Evolutionary conservation across 108 stramenopile genomes (phyloP).

Genomic region (Fragilariopsis cylindrus): DNA sequence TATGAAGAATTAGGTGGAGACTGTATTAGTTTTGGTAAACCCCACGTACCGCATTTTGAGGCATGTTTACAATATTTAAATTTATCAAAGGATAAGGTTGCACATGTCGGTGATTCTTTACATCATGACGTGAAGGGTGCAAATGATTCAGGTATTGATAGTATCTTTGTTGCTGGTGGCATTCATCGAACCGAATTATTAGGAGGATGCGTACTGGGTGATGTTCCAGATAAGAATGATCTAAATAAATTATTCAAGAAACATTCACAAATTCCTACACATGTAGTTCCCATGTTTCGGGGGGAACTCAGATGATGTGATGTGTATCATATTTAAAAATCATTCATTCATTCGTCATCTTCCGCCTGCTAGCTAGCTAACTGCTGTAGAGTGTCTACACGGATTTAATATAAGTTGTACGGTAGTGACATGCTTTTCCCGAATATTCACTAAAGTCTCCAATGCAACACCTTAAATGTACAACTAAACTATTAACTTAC

Average conservation of each 20-base stretch:
- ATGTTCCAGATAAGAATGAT: constrained; percentile 16
- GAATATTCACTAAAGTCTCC: too few species aligned
- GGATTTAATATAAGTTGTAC: too few species aligned
- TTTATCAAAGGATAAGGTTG: constrained; percentile 33
- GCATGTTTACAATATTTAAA: constrained; percentile 53
- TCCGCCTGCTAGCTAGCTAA: too few species aligned
- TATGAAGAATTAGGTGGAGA: constrained; percentile 60
- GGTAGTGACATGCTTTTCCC: too few species aligned
- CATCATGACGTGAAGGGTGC: constrained; percentile 91
- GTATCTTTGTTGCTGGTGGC: constrained; percentile 72
- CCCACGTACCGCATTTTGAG: constrained; percentile 61
- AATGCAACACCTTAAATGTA: too few species aligned
- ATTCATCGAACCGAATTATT: constrained; percentile 64
- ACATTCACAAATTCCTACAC: constrained; percentile 32
- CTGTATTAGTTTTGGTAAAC: constrained; percentile 74
- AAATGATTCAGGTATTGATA: constrained; percentile 58
- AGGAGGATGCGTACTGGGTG: constrained; percentile 27
- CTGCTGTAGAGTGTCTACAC: too few species aligned
- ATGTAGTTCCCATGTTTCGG: constrained; percentile 47
- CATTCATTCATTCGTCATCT: too few species aligned
- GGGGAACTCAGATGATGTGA: not conserved
- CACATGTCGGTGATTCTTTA: constrained; percentile 88
- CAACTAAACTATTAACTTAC: too few species aligned
- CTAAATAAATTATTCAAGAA: constrained; percentile 34
- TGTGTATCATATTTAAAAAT: too few species aligned